Percentiles rank a stretch among this genome's conserved stretches.
phyloP scores from a whole-genome alignment of 2,329 filamentous ascomycete species.

The Cordyceps javanica region DNA sequence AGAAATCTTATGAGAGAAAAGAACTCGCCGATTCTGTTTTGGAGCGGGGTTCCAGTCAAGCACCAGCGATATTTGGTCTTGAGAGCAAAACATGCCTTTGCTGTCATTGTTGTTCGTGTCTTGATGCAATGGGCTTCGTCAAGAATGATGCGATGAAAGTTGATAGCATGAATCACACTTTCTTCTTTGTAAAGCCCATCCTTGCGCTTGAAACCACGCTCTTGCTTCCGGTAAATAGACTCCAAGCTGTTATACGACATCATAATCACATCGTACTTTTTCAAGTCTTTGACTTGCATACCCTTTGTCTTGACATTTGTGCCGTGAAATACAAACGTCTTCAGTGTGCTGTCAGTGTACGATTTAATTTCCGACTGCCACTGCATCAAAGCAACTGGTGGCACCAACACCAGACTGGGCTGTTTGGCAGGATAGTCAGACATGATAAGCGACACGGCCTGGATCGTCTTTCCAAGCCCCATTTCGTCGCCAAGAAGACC shows the following conservation, averaged over 20 bases:
- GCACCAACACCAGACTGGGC: slow-evolving; percentile 82
- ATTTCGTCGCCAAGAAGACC: slow-evolving; percentile 95
- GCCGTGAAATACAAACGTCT: slow-evolving; percentile 85
- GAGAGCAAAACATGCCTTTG: slow-evolving; percentile 89
- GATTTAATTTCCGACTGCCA: slow-evolving; percentile 79
- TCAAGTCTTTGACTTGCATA: slow-evolving; percentile 67
- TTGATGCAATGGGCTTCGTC: slow-evolving; percentile 97
- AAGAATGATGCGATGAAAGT: slow-evolving; percentile 86
- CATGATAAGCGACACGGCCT: slow-evolving; percentile 97
- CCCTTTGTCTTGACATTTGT: slow-evolving; percentile 78
- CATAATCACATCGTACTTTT: slow-evolving; percentile 87
- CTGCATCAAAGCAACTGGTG: slow-evolving; percentile 91
- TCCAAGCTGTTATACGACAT: slow-evolving; percentile 94
- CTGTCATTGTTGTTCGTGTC: slow-evolving; percentile 80
- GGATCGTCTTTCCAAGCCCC: slow-evolving; percentile 98
- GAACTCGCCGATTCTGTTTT: slow-evolving; percentile 96
- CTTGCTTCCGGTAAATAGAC: slow-evolving; percentile 86
- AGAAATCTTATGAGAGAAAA: slow-evolving; percentile 92
- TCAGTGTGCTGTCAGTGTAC: slow-evolving; percentile 82
- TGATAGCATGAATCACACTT: slow-evolving; percentile 74
- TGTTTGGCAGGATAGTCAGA: slow-evolving; percentile 83
- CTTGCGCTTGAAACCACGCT: slow-evolving; percentile 80
- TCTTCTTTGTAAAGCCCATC: slow-evolving; percentile 74
- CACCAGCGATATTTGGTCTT: slow-evolving; percentile 91
- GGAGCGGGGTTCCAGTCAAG: slow-evolving; percentile 86